Evolutionary conservation across 1,284 basidiomycete genomes (phyloP).

Genomic region (Thelephora terrestris): DNA sequence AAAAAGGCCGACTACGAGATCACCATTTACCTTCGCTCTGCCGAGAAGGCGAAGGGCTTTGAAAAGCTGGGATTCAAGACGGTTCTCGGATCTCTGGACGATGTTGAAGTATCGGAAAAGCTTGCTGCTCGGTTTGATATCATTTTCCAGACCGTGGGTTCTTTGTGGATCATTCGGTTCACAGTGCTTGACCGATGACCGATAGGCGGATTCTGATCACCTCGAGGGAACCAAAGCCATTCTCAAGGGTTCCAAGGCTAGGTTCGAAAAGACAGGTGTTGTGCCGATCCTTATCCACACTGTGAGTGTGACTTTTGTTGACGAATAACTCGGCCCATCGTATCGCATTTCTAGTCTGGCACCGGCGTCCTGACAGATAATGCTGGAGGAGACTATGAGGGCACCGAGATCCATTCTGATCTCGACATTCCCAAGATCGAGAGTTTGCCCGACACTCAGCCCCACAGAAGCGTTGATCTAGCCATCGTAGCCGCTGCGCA

Average conservation of each 20-base stretch:
- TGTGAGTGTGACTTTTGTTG: slow-evolving; percentile 21
- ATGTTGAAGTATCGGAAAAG: slow-evolving; percentile 15
- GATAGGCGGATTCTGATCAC: slow-evolving; percentile 33
- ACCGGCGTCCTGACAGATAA: slow-evolving; percentile 23
- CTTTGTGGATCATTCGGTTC: background rate
- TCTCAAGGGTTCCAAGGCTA: slow-evolving; percentile 33
- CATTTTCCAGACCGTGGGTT: slow-evolving; percentile 17
- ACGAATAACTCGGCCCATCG: background rate
- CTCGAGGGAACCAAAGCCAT: slow-evolving; percentile 29
- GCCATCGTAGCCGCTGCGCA: slow-evolving; percentile 24
- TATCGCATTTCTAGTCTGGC: slow-evolving; percentile 22
- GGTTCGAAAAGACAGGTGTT: slow-evolving; percentile 31
- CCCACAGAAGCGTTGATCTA: slow-evolving; percentile 25
- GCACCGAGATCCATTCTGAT: slow-evolving; percentile 27
- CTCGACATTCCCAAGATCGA: slow-evolving; percentile 25
- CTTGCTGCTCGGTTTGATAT: slow-evolving; percentile 17
- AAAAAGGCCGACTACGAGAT: slow-evolving; percentile 13
- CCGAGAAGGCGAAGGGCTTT: slow-evolving; percentile 18
- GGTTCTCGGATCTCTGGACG: slow-evolving; percentile 16
- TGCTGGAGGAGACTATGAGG: slow-evolving; percentile 21
- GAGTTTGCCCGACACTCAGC: slow-evolving; percentile 21
- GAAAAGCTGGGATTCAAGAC: slow-evolving; percentile 17
- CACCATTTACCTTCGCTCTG: slow-evolving; percentile 14
- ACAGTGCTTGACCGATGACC: background rate
- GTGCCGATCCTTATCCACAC: slow-evolving; percentile 41